These are phyloP conservation scores for Chimonanthus praecox DNA, from an alignment of 164 flowering plant species.

Conservation along the genomic window DNA sequence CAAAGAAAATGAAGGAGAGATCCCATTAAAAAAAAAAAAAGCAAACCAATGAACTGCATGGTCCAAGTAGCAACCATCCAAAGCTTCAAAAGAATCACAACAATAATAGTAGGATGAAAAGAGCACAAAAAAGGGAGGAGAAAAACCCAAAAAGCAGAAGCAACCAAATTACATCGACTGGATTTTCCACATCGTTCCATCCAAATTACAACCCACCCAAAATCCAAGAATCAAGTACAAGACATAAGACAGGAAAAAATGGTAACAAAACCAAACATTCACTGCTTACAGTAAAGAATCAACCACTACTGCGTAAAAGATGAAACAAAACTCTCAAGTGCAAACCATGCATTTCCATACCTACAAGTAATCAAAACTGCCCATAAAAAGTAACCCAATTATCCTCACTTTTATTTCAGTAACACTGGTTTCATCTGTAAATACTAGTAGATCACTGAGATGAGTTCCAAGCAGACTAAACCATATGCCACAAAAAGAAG, in stretches of 20 bases:
- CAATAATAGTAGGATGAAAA: constrained; percentile 9
- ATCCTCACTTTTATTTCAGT: not conserved
- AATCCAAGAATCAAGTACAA: not conserved
- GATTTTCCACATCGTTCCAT: constrained; percentile 13
- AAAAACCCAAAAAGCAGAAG: constrained; percentile 19
- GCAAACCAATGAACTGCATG: constrained; percentile 16
- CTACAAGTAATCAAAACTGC: too few species aligned
- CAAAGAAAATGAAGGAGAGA: not conserved
- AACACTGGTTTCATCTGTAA: too few species aligned
- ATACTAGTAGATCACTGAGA: not conserved
- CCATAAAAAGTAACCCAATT: not conserved
- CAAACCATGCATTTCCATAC: not conserved
- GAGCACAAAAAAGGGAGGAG: constrained; percentile 10
- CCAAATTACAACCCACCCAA: constrained; percentile 9
- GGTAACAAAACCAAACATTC: not conserved
- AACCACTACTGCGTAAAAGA: not conserved
- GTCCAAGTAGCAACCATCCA: constrained; percentile 25
- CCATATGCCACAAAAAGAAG: not conserved
- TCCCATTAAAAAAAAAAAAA: not conserved
- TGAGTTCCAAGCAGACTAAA: too few species aligned
- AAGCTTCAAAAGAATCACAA: constrained; percentile 16
- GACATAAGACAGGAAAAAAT: constrained; percentile 2
- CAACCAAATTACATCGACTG: constrained; percentile 18
- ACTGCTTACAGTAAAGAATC: not conserved
- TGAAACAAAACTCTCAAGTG: not conserved